A percentile compares a stretch with the other conserved stretches of the same genome.
These are phyloP conservation scores for Berkeleyomyces rouxiae DNA, from an alignment of 2,329 filamentous ascomycete genomes.

Conservation along the genomic window DNA sequence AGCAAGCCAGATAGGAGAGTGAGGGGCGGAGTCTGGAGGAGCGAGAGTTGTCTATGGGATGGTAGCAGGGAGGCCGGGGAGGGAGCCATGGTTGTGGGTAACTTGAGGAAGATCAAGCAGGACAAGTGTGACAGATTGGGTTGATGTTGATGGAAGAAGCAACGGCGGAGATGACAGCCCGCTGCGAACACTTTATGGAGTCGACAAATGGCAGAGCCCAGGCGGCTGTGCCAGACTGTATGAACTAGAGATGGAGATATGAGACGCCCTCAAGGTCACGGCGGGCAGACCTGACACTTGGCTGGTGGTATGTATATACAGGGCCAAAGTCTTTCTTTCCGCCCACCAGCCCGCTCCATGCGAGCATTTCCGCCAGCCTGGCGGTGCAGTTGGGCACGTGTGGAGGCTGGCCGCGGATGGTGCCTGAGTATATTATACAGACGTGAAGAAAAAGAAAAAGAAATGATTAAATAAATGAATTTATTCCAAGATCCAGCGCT, in stretches of 20 bases:
- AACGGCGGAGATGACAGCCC: background rate
- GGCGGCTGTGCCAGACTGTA: background rate
- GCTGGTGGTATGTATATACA: background rate
- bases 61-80: background rate
- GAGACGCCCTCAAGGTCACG: background rate
- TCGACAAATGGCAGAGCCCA: background rate
- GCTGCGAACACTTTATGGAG: background rate
- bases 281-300: background rate
- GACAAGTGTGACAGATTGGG: background rate
- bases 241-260: background rate
- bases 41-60: background rate
- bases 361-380: background rate
- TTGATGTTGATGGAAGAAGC: background rate
- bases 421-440: too few relatives aligned
- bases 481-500: constrained; percentile 19
- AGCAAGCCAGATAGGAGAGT: background rate
- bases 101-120: background rate
- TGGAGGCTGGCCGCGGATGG: background rate
- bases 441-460: background rate
- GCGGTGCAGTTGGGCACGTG: background rate
- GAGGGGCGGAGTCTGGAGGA: background rate
- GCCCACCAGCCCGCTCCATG: constrained; percentile 15
- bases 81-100: background rate
- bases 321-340: constrained; percentile 2
- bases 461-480: background rate